Evolutionary conservation across 441 rosid genomes (phyloP).

Genomic region (Corymbia citriodora): DNA sequence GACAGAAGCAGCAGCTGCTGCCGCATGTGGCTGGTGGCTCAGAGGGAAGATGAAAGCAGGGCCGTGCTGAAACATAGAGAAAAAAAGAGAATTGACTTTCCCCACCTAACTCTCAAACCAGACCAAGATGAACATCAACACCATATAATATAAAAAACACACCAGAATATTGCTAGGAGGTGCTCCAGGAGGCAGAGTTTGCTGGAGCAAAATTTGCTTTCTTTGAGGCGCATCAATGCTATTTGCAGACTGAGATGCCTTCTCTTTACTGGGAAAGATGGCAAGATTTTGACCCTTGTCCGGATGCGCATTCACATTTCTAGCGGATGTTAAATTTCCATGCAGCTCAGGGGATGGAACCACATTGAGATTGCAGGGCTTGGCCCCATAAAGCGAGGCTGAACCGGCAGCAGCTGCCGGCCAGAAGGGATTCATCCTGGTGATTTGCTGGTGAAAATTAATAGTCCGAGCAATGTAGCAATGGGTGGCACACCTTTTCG

Average conservation of each 20-base stretch:
- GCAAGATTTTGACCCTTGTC: conserved; percentile 54
- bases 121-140: background rate
- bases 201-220: conserved; percentile 86
- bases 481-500: conserved; percentile 92
- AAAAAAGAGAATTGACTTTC: background rate
- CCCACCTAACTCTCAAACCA: background rate
- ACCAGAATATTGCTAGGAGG: conserved; percentile 77
- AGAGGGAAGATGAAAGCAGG: conserved; percentile 89
- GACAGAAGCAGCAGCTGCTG: conserved; percentile 45
- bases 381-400: conserved; percentile 74
- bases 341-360: conserved; percentile 69
- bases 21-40: conserved; percentile 81
- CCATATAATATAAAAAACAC: background rate
- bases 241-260: conserved; percentile 40
- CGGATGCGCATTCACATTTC: conserved; percentile 36
- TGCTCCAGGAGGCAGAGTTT: conserved; percentile 75
- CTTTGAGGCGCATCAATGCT: conserved; percentile 60
- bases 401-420: conserved; percentile 75
- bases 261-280: conserved; percentile 53
- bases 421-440: conserved; percentile 92
- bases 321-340: conserved; percentile 32
- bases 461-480: conserved; percentile 86
- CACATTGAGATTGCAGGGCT: conserved; percentile 69
- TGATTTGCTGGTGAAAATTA: conserved; percentile 60
- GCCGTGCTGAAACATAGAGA: conserved; percentile 49